A percentile compares a stretch with the other conserved stretches of the same genome.
Conservation (phyloP, 2,329 filamentous ascomycete species). For the Zymoseptoria crescenta region DNA sequence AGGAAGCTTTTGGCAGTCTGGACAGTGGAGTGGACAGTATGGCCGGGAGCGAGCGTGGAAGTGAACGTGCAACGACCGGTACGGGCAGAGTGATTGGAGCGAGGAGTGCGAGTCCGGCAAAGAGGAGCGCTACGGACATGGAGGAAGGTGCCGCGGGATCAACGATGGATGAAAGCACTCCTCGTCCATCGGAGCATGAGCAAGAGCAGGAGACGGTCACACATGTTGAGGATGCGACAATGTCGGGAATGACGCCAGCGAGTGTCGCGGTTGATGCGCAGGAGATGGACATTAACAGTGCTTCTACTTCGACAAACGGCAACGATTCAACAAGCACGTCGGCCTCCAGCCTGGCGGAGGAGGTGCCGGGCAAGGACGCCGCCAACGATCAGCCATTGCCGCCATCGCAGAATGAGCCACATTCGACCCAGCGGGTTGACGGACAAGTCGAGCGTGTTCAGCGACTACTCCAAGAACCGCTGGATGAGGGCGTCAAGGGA, state of each 20-base stretch:
- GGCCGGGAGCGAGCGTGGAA: slow-evolving; percentile 29
- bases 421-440: slow-evolving; percentile 37
- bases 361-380: neutral
- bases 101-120: slow-evolving; percentile 47
- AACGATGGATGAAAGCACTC: slow-evolving; percentile 3
- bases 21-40: slow-evolving; percentile 33
- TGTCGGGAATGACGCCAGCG: slow-evolving; percentile 15
- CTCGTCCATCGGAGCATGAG: slow-evolving; percentile 9
- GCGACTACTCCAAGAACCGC: slow-evolving; percentile 42
- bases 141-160: slow-evolving; percentile 32
- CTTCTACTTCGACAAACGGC: neutral
- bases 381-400: neutral
- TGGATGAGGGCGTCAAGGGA: slow-evolving; percentile 65
- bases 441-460: slow-evolving; percentile 69
- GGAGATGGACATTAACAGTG: slow-evolving; percentile 4
- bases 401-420: slow-evolving; percentile 5
- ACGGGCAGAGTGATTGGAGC: slow-evolving; percentile 13
- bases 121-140: slow-evolving; percentile 49
- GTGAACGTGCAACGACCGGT: slow-evolving; percentile 7
- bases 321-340: neutral
- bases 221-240: slow-evolving; percentile 13
- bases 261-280: neutral
- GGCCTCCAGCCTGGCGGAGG: neutral
- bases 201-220: slow-evolving; percentile 6
- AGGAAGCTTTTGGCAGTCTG: slow-evolving; percentile 25